Evolutionary conservation across 306 rosid genomes (phyloP).

Genomic region (Quercus robur): DNA sequence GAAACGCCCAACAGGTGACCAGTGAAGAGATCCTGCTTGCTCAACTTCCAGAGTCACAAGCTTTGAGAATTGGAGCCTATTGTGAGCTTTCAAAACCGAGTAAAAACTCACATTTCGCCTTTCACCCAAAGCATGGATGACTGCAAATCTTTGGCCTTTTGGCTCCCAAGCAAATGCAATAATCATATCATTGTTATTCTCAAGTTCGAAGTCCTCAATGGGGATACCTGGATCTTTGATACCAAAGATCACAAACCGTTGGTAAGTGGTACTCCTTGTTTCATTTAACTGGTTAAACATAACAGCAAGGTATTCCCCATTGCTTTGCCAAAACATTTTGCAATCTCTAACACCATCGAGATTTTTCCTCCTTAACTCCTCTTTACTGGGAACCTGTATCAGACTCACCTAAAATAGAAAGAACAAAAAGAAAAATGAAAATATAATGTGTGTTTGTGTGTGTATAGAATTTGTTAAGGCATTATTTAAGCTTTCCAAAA

Average conservation of each 20-base stretch:
- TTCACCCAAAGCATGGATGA: slow-evolving; percentile 83
- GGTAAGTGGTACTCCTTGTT: slow-evolving; percentile 74
- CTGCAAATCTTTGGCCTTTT: slow-evolving; percentile 75
- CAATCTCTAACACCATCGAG: slow-evolving; percentile 84
- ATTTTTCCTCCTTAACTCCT: slow-evolving; percentile 32
- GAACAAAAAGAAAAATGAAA: neutral
- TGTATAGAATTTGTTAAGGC: neutral
- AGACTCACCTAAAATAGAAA: slow-evolving; percentile 39
- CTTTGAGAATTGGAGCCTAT: slow-evolving; percentile 72
- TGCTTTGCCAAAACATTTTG: slow-evolving; percentile 92
- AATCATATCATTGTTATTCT: slow-evolving; percentile 85
- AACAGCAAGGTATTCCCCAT: slow-evolving; percentile 87
- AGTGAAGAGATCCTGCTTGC: slow-evolving; percentile 82
- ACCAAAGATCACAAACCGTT: slow-evolving; percentile 82
- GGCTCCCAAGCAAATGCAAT: slow-evolving; percentile 98
- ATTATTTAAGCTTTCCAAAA: neutral
- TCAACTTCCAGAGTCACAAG: slow-evolving; percentile 75
- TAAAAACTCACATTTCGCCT: slow-evolving; percentile 77
- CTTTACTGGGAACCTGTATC: slow-evolving; percentile 38
- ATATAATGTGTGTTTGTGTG: too few species aligned
- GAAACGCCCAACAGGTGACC: slow-evolving; percentile 80
- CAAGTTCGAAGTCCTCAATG: slow-evolving; percentile 80
- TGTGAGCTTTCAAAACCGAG: slow-evolving; percentile 60
- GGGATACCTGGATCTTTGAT: slow-evolving; percentile 85
- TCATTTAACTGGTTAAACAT: slow-evolving; percentile 73